These are phyloP conservation scores for Vishniacozyma victoriae DNA, from an alignment of 768 basidiomycete species.

Conservation along the genomic window DNA sequence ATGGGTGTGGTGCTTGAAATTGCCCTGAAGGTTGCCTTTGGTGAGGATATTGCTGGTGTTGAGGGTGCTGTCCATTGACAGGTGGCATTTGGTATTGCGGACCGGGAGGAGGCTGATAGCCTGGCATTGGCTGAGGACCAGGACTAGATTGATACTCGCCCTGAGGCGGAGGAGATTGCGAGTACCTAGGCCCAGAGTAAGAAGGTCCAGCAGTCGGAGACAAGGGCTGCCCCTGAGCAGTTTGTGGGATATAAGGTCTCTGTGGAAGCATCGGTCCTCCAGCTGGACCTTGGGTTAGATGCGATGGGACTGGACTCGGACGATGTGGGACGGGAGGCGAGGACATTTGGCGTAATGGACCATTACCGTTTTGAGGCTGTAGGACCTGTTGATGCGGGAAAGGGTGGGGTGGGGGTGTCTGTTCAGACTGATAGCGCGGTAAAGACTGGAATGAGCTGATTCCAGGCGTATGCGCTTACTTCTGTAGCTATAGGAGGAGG, in stretches of 20 bases:
- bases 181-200: too few species aligned
- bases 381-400: slow-evolving; percentile 34
- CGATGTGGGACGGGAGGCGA: slow-evolving; percentile 39
- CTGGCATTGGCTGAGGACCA: neutral
- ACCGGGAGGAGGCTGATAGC: slow-evolving; percentile 3
- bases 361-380: slow-evolving; percentile 25
- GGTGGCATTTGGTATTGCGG: slow-evolving; percentile 2
- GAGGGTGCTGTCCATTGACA: slow-evolving; percentile 9
- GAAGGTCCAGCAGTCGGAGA: too few species aligned
- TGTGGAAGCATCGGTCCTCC: slow-evolving; percentile 12
- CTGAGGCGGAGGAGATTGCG: neutral
- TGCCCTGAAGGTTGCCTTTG: slow-evolving; percentile 54
- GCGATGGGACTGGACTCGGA: slow-evolving; percentile 9
- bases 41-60: slow-evolving; percentile 26
- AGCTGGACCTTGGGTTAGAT: neutral
- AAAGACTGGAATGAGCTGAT: slow-evolving; percentile 10
- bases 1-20: slow-evolving; percentile 59
- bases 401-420: slow-evolving; percentile 39
- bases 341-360: slow-evolving; percentile 11
- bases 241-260: slow-evolving; percentile 17
- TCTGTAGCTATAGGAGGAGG: slow-evolving; percentile 5
- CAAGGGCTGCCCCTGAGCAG: too few species aligned
- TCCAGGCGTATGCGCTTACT: slow-evolving; percentile 3
- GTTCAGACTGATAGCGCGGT: slow-evolving; percentile 42
- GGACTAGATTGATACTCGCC: neutral